Base-by-base conservation (phyloP, 2,329 filamentous ascomycete species). In the Cercospora berteroae region DNA sequence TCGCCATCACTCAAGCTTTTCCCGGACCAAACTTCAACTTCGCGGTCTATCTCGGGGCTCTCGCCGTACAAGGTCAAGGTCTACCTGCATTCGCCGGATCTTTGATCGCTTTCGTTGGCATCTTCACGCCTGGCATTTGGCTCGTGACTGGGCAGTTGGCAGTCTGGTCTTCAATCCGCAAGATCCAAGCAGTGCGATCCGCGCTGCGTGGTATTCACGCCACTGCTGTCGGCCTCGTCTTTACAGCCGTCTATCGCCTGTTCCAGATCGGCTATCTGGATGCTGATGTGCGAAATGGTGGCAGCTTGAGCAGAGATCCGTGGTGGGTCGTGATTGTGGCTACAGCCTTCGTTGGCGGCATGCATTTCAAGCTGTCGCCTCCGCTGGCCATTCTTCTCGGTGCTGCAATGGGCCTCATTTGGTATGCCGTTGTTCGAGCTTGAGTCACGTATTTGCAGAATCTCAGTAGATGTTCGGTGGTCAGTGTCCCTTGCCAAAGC, bases 1-100 rank as follows among this genome's bases (percentile, higher is more conserved):
- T 93, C 0, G 90, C 90, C 7, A 83, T 93, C 63, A 89, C 88
- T 18, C 90, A 93, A 76, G 85, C 88, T 0, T 90, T 92, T 66
- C 90, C 90, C 0, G 87, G 87, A 0, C 87, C 87, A 0, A 86
- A 87, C 70, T 86, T 86, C 78, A 86, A 86, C 73, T 88, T 82
- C 55, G 77, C 76, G 0, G 80, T 82, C 13, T 82, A 79, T 60
- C 76, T 81, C 57, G 80, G 80, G 12, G 74, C 79, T 1, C 73
- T 83, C 7, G 72, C 79, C 0, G 69, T 81, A 0, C 70, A 72
- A n/a, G 70, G 72, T 0, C 72, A 78, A 0, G 56, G 56, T 4
- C 70, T 73, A 0, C 77, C 77, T 0, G 73, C 75, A 4, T 50
- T 78, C 9, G 66, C 77, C 2, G 80, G 80, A 12, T 79, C 79